These are phyloP conservation scores for Nitzschia palea DNA, from an alignment of 108 stramenopile species.

Conservation along the genomic window DNA sequence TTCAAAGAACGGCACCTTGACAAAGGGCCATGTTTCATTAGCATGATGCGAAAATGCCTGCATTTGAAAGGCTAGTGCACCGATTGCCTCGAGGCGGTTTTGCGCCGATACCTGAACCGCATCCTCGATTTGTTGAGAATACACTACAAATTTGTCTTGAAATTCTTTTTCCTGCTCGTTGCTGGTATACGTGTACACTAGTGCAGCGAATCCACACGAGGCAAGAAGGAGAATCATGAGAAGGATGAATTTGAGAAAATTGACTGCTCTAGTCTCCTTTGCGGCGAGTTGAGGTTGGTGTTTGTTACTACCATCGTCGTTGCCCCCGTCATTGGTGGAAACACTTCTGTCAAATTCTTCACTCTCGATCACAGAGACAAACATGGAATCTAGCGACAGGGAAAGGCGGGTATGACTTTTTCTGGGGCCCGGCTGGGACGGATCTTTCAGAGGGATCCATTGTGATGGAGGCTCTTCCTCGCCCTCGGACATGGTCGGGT, in stretches of 20 bases:
- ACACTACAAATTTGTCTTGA: constrained; percentile 3
- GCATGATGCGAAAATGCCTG: background rate
- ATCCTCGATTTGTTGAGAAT: background rate
- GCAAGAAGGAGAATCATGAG: background rate
- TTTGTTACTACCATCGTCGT: background rate
- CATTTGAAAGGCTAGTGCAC: constrained; percentile 2
- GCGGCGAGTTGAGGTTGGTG: background rate
- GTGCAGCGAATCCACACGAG: background rate
- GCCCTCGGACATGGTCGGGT: too few species aligned
- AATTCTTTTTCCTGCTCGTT: background rate
- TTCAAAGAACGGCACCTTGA: constrained; percentile 14
- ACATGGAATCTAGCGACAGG: background rate
- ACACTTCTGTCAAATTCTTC: background rate
- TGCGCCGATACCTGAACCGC: background rate
- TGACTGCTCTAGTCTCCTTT: background rate
- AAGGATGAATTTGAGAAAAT: background rate
- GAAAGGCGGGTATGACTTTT: too few species aligned
- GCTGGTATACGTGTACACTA: background rate
- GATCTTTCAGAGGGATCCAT: too few species aligned
- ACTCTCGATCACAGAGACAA: background rate
- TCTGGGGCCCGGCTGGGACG: background rate
- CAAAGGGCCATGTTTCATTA: constrained; percentile 13
- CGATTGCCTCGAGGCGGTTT: constrained; percentile 6
- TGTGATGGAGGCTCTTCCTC: background rate
- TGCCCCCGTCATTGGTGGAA: background rate